A percentile compares a stretch with the other conserved stretches of the same genome.
Conservation (phyloP, 139 green algal genomes). For the Coelastrella sp. region DNA sequence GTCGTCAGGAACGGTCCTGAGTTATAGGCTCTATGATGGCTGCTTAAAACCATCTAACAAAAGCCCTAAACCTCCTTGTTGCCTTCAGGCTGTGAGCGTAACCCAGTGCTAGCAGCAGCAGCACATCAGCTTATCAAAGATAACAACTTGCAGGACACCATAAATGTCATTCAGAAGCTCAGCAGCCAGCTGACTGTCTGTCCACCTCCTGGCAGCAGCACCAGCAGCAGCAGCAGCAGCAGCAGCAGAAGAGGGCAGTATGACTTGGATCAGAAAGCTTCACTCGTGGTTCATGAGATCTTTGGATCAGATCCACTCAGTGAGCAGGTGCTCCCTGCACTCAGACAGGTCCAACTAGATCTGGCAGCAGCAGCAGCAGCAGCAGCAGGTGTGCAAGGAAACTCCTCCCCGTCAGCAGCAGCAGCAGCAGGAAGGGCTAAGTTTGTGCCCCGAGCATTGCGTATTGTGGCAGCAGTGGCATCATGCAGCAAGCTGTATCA, state of each 20-base stretch:
- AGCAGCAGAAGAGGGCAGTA: constrained; percentile 1
- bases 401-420: constrained; percentile 42
- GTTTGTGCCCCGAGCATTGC: neutral
- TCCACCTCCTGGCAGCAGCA: neutral
- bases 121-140: constrained; percentile 31
- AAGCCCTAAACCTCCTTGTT: too few species aligned
- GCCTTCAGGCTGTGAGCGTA: constrained; percentile 51
- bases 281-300: constrained; percentile 58
- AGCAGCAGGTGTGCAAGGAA: neutral
- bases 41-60: too few species aligned
- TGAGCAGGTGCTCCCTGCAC: constrained; percentile 57
- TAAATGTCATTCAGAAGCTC: constrained; percentile 40
- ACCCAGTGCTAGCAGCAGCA: constrained; percentile 46
- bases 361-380: constrained; percentile 13
- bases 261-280: neutral
- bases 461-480: constrained; percentile 4
- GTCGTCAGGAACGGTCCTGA: too few species aligned
- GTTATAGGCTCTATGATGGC: too few species aligned
- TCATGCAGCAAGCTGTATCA: neutral
- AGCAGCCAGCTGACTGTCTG: constrained; percentile 46
- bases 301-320: constrained; percentile 59
- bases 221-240: neutral
- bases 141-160: constrained; percentile 14
- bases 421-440: constrained; percentile 6
- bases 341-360: constrained; percentile 51